These are phyloP conservation scores for Combretum micranthum DNA, from an alignment of 345 rosid species.

Conservation along the genomic window DNA sequence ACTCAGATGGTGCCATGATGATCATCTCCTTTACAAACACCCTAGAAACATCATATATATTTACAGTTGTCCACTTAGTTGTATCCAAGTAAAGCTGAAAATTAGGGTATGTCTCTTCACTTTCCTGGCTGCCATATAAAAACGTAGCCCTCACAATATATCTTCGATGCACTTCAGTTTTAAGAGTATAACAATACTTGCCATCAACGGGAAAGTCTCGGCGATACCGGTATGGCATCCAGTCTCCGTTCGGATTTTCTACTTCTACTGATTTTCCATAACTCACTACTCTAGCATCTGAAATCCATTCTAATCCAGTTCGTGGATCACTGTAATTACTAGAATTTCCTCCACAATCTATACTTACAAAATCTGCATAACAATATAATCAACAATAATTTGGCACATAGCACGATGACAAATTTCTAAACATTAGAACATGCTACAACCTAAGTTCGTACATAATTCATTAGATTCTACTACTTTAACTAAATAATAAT, in stretches of 20 bases:
- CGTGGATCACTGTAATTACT: conserved; percentile 58
- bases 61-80: conserved; percentile 87
- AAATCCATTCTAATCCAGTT: conserved; percentile 76
- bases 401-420: no score
- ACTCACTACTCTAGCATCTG: conserved; percentile 56
- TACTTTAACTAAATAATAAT: no score
- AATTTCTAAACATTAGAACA: no score
- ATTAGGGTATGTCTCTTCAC: conserved; percentile 68
- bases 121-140: conserved; percentile 48
- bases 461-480: no score
- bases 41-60: conserved; percentile 55
- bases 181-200: conserved; percentile 75
- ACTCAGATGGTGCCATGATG: conserved; percentile 68
- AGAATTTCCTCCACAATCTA: conserved; percentile 75
- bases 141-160: conserved; percentile 90
- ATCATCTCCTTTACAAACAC: conserved; percentile 76
- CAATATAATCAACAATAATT: neutral
- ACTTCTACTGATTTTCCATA: conserved; percentile 40
- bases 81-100: conserved; percentile 83
- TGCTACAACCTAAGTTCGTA: no score
- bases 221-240: conserved; percentile 44
- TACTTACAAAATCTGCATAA: conserved; percentile 70
- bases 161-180: conserved; percentile 65
- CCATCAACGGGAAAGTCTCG: conserved; percentile 77
- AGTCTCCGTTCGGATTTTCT: conserved; percentile 28